These are phyloP conservation scores for Cyclotella sp. DNA, from an alignment of 108 stramenopile species.

Conservation along the genomic window DNA sequence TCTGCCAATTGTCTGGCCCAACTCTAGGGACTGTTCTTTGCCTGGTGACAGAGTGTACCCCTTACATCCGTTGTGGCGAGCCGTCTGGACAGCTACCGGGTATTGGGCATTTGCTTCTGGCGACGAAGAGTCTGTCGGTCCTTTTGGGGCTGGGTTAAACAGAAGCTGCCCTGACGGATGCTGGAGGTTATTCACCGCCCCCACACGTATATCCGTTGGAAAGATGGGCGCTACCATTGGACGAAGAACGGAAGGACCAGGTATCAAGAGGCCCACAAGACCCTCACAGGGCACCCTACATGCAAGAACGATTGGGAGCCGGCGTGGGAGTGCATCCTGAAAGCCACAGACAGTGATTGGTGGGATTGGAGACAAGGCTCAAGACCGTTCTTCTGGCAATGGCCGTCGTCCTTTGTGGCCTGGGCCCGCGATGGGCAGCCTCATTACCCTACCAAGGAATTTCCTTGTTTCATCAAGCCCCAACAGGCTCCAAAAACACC, in stretches of 20 bases:
- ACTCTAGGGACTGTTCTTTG: too few species aligned
- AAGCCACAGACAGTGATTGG: constrained; percentile 19
- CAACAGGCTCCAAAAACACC: not conserved
- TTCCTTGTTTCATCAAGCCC: not conserved
- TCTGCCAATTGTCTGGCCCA: too few species aligned
- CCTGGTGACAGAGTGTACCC: too few species aligned
- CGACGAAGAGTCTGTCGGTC: too few species aligned
- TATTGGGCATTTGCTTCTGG: too few species aligned
- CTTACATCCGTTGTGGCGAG: too few species aligned
- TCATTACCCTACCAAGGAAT: constrained; percentile 7
- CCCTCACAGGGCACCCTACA: not conserved
- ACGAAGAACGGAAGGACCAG: not conserved
- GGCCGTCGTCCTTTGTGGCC: constrained; percentile 15
- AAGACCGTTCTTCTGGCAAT: constrained; percentile 49
- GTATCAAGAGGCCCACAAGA: not conserved
- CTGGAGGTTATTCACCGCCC: too few species aligned
- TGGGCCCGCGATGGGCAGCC: constrained; percentile 31
- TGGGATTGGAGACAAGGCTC: constrained; percentile 56
- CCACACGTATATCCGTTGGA: too few species aligned
- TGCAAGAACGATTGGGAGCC: not conserved
- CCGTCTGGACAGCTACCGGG: too few species aligned
- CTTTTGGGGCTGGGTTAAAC: too few species aligned
- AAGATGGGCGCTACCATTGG: not conserved
- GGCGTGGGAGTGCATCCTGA: constrained; percentile 25
- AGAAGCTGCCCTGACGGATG: too few species aligned